Percentiles rank a stretch among this genome's conserved stretches.
These are phyloP conservation scores for Leishmania major DNA, from an alignment of 208 protist genomes.

Conservation along the genomic window DNA sequence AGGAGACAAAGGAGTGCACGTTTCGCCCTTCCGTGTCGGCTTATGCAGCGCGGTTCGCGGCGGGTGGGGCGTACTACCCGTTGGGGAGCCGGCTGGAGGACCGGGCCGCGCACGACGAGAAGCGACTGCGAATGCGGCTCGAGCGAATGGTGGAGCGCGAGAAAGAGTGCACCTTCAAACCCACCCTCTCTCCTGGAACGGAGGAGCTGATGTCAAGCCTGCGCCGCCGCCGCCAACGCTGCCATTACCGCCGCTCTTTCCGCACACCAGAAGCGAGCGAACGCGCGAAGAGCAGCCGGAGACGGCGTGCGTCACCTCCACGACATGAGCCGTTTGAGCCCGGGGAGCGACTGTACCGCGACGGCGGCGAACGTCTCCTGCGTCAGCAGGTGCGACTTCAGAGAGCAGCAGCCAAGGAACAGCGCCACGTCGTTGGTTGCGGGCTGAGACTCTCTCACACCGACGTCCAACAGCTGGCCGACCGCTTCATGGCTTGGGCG, in stretches of 20 bases:
- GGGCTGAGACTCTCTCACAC: conserved; percentile 36
- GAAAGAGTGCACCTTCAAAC: conserved; percentile 61
- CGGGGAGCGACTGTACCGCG: conserved; percentile 75
- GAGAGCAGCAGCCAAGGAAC: conserved; percentile 32
- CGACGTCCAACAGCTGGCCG: conserved; percentile 36
- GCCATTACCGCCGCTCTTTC: not conserved
- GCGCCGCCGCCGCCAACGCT: conserved; percentile 17
- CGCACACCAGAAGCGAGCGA: not conserved
- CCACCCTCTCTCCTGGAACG: conserved; percentile 45
- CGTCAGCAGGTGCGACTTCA: conserved; percentile 76
- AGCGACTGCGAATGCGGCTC: conserved; percentile 38
- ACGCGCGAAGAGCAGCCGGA: not conserved
- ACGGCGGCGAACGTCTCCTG: conserved; percentile 73
- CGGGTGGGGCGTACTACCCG: conserved; percentile 26
- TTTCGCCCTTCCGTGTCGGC: conserved; percentile 70
- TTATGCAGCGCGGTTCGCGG: conserved; percentile 38
- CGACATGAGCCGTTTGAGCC: conserved; percentile 49
- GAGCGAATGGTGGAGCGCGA: conserved; percentile 36
- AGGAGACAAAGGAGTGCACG: conserved; percentile 45
- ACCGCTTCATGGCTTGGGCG: conserved; percentile 64
- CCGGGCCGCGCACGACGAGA: conserved; percentile 33
- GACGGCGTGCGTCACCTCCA: not conserved
- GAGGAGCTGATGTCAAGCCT: conserved; percentile 36
- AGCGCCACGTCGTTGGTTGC: conserved; percentile 46
- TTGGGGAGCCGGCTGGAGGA: conserved; percentile 40